Evolutionary conservation across 768 basidiomycete genomes (phyloP).

Genomic region (Kwoniella botswanensis): DNA sequence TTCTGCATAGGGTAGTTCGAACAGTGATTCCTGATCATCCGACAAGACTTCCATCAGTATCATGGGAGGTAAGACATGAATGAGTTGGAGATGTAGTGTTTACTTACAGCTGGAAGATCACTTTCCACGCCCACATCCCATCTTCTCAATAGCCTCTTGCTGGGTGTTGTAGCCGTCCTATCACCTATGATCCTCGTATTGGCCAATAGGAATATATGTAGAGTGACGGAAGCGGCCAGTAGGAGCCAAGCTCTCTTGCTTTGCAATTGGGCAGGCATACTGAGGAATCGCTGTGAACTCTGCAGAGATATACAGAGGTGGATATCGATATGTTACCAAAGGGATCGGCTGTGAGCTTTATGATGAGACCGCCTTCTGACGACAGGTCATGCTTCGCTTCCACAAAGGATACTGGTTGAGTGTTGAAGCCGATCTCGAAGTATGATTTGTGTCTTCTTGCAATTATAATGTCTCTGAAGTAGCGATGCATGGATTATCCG

Average conservation of each 20-base stretch:
- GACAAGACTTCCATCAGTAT: background rate
- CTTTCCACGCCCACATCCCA: background rate
- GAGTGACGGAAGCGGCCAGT: constrained; percentile 38
- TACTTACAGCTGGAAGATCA: background rate
- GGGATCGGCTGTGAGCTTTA: background rate
- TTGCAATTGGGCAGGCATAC: constrained; percentile 4
- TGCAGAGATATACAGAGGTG: background rate
- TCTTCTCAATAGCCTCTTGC: constrained; percentile 9
- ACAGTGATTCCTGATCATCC: constrained; percentile 4
- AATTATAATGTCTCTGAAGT: no score
- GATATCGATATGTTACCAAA: background rate
- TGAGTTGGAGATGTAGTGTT: background rate
- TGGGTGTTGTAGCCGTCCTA: constrained; percentile 5
- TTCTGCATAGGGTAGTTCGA: constrained; percentile 24
- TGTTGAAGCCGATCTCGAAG: background rate
- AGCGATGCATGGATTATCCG: no score
- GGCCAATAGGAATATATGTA: constrained; percentile 27
- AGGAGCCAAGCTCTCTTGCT: constrained; percentile 44
- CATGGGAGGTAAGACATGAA: background rate
- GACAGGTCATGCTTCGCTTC: background rate
- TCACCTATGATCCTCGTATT: constrained; percentile 18
- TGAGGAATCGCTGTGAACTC: background rate
- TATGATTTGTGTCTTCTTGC: no score
- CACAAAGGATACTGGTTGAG: background rate
- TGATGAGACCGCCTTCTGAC: background rate